A percentile compares a stretch with the other conserved stretches of the same genome.
These are phyloP conservation scores for Aspergillus amoenus DNA, from an alignment of 2,329 filamentous ascomycete genomes.

Conservation along the genomic window DNA sequence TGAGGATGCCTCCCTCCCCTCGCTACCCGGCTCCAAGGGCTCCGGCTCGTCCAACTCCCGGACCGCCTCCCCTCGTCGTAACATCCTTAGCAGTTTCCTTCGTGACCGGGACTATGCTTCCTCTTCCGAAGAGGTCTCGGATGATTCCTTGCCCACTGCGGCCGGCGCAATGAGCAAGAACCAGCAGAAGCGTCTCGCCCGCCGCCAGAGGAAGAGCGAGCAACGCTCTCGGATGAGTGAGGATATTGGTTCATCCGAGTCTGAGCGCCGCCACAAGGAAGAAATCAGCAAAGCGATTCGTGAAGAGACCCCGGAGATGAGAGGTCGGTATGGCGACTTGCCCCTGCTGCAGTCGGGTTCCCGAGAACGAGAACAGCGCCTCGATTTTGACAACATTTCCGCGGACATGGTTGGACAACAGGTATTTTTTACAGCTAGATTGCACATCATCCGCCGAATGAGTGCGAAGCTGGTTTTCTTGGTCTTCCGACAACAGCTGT, in stretches of 20 bases:
- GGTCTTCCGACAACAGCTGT: constrained; percentile 78
- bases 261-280: constrained; percentile 42
- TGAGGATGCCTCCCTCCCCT: constrained; percentile 25
- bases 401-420: constrained; percentile 56
- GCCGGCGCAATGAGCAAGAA: constrained; percentile 41
- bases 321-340: constrained; percentile 57
- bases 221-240: constrained; percentile 43
- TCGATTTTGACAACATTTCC: constrained; percentile 53
- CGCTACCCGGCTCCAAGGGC: constrained; percentile 12
- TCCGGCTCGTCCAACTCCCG: constrained; percentile 13
- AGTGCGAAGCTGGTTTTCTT: constrained; percentile 82
- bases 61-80: constrained; percentile 37
- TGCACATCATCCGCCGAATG: constrained; percentile 78
- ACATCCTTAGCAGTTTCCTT: constrained; percentile 42
- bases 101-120: constrained; percentile 42
- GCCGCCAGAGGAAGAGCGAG: constrained; percentile 40
- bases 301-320: constrained; percentile 60
- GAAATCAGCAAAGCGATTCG: constrained; percentile 47
- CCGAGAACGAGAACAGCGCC: constrained; percentile 48
- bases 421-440: constrained; percentile 67
- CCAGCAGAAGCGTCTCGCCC: constrained; percentile 44
- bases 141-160: constrained; percentile 35
- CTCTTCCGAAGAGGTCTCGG: constrained; percentile 44
- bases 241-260: constrained; percentile 41
- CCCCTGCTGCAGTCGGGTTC: constrained; percentile 59